These are phyloP conservation scores for Metroxylon sagu DNA, from an alignment of 176 grass and related monocot species.

Conservation along the genomic window DNA sequence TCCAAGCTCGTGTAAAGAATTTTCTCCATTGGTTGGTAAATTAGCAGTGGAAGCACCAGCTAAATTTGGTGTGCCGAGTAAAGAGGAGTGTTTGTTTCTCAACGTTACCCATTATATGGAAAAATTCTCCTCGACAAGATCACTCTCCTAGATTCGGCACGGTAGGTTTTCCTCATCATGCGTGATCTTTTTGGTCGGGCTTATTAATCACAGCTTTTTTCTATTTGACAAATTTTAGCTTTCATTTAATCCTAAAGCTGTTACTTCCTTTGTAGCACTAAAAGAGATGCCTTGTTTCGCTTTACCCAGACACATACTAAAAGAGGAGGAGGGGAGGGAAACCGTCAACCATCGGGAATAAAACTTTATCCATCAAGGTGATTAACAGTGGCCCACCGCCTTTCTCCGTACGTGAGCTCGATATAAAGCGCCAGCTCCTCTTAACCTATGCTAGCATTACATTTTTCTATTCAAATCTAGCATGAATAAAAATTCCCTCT, in stretches of 20 bases:
- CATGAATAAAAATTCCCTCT: too few species aligned
- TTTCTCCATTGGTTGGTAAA: too few species aligned
- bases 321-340: constrained; percentile 16
- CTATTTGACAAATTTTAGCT: too few species aligned
- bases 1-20: too few species aligned
- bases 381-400: too few species aligned
- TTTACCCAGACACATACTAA: constrained; percentile 19
- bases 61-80: constrained; percentile 19
- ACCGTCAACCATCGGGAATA: too few species aligned
- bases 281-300: constrained; percentile 13
- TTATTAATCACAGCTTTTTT: constrained; percentile 9
- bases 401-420: too few species aligned
- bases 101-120: constrained; percentile 20
- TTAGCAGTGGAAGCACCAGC: background rate
- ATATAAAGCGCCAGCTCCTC: too few species aligned
- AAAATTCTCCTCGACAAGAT: constrained; percentile 5
- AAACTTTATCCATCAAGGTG: too few species aligned
- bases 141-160: too few species aligned
- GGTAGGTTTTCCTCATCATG: constrained; percentile 18
- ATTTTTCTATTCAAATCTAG: too few species aligned
- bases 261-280: background rate
- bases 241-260: constrained; percentile 11
- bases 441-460: too few species aligned
- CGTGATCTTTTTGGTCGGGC: constrained; percentile 11
- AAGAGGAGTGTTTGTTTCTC: constrained; percentile 30